These are phyloP conservation scores for Moniliella sp. DNA, from an alignment of 1,284 basidiomycete genomes.

Conservation along the genomic window DNA sequence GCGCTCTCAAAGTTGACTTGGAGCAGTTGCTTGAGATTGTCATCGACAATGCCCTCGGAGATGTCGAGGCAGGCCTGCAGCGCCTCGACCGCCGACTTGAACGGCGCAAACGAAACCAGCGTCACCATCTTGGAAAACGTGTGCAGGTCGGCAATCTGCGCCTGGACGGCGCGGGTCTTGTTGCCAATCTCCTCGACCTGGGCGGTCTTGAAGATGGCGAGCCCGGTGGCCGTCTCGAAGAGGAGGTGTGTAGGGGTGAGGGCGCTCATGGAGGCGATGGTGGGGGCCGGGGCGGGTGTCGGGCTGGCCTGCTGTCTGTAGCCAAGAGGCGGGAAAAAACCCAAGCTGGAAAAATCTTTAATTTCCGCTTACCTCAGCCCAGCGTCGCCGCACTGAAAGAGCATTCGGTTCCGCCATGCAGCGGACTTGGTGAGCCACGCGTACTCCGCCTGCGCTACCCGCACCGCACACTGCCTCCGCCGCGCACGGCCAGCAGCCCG, in stretches of 20 bases:
- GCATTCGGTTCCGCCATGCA: no score
- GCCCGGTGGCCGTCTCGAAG: conserved; percentile 84
- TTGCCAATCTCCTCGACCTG: conserved; percentile 74
- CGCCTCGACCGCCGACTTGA: conserved; percentile 82
- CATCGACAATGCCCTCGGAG: conserved; percentile 77
- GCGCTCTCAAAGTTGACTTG: conserved; percentile 66
- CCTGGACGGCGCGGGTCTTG: conserved; percentile 59
- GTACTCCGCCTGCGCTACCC: no score
- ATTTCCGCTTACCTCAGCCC: no score
- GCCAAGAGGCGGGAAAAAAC: no score
- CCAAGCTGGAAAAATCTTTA: no score
- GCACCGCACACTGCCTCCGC: no score
- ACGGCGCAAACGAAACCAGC: conserved; percentile 75
- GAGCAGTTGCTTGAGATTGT: conserved; percentile 63
- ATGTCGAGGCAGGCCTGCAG: conserved; percentile 89
- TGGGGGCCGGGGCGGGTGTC: background rate
- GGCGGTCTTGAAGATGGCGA: conserved; percentile 75
- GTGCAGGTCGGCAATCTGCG: conserved; percentile 47
- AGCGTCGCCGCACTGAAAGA: no score
- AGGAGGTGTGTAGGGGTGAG: conserved; percentile 48
- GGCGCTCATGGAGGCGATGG: conserved; percentile 17
- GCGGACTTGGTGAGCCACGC: no score
- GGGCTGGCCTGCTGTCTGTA: no score
- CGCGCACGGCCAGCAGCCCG: no score
- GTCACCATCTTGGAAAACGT: conserved; percentile 88